These are phyloP conservation scores for Phialemoniopsis sp. DNA, from an alignment of 2,329 filamentous ascomycete genomes.

Conservation along the genomic window DNA sequence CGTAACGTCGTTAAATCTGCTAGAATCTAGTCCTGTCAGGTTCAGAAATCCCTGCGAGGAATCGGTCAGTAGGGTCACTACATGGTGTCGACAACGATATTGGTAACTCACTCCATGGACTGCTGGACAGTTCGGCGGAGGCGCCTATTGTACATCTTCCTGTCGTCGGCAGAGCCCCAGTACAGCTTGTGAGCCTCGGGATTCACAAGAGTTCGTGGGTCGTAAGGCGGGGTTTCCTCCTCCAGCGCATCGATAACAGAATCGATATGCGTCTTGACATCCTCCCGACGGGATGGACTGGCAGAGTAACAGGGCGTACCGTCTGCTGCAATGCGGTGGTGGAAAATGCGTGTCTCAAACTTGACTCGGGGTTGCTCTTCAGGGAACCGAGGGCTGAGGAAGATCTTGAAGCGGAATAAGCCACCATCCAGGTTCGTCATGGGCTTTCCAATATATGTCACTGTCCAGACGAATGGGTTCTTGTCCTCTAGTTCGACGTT, in stretches of 20 bases:
- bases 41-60: constrained; percentile 6
- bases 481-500: constrained; percentile 71
- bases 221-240: constrained; percentile 82
- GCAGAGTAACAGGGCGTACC: constrained; percentile 82
- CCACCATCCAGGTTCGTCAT: constrained; percentile 94
- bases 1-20: too few relatives aligned
- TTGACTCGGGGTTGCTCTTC: constrained; percentile 81
- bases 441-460: constrained; percentile 86
- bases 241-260: constrained; percentile 80
- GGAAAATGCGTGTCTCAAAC: constrained; percentile 79
- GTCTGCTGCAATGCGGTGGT: constrained; percentile 77
- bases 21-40: background rate
- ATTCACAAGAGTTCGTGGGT: constrained; percentile 83
- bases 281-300: constrained; percentile 57
- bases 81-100: constrained; percentile 11
- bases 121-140: constrained; percentile 73
- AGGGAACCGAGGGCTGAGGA: constrained; percentile 81
- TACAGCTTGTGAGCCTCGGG: constrained; percentile 81
- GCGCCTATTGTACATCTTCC: constrained; percentile 78
- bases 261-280: constrained; percentile 78
- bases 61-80: constrained; percentile 19
- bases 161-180: constrained; percentile 77
- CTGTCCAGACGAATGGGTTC: constrained; percentile 85
- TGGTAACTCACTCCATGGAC: constrained; percentile 53
- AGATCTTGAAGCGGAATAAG: constrained; percentile 76